Percentiles rank a stretch among this genome's conserved stretches.
Evolutionary conservation across 2,329 filamentous ascomycete genomes (phyloP).

Genomic region (Teratosphaeria nubilosa): DNA sequence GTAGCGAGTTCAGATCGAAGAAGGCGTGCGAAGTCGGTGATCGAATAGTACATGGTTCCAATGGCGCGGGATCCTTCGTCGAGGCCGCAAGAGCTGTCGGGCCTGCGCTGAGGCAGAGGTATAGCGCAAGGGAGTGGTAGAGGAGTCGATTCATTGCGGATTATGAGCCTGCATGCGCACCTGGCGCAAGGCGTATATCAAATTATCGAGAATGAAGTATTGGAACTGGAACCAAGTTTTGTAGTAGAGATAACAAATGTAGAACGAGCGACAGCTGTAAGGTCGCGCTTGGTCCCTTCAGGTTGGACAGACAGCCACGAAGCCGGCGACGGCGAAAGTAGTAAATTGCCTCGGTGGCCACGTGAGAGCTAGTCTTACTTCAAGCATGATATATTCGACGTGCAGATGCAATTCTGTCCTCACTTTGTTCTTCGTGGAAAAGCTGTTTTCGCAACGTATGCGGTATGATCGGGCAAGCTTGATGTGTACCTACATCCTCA

Average conservation of each 20-base stretch:
- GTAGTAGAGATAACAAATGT: neutral
- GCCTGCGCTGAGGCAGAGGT: conserved; percentile 19
- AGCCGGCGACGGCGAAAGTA: neutral
- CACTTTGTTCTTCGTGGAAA: neutral
- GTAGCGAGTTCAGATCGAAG: conserved; percentile 53
- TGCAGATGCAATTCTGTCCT: neutral
- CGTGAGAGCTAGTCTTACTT: neutral
- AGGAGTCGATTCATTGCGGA: conserved; percentile 19
- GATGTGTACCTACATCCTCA: neutral
- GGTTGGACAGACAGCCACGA: neutral
- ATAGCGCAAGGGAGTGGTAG: conserved; percentile 25
- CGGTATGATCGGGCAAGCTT: neutral
- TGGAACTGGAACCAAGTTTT: neutral
- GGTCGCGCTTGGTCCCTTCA: neutral
- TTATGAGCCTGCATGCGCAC: neutral
- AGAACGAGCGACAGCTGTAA: neutral
- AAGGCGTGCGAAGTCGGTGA: conserved; percentile 52
- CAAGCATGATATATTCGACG: neutral
- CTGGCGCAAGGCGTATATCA: neutral
- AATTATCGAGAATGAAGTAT: neutral
- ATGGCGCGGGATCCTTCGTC: conserved; percentile 27
- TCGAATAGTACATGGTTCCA: conserved; percentile 51
- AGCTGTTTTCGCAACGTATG: neutral
- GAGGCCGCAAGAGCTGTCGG: conserved; percentile 22
- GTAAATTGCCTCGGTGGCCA: neutral